Conservation (phyloP, 2,329 filamentous ascomycete species). For the Amauroascus niger region DNA sequence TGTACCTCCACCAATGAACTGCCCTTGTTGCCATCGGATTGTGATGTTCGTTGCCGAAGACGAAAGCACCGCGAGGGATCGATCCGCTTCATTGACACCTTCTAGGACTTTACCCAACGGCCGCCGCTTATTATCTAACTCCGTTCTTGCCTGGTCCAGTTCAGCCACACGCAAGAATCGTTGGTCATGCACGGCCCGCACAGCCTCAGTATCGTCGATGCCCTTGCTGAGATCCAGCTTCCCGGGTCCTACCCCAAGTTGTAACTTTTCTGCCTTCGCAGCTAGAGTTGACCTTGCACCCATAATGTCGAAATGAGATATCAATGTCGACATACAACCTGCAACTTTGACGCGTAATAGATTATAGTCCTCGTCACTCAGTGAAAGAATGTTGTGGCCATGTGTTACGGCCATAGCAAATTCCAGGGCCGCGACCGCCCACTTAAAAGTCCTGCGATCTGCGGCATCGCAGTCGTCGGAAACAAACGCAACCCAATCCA, state of each 20-base stretch:
- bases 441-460: constrained; percentile 91
- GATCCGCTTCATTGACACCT: constrained; percentile 89
- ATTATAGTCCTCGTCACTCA: constrained; percentile 80
- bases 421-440: constrained; percentile 90
- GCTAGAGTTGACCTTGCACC: constrained; percentile 87
- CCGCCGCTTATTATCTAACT: constrained; percentile 74
- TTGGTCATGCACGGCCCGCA: constrained; percentile 61
- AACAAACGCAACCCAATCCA: constrained; percentile 97
- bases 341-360: constrained; percentile 78
- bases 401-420: constrained; percentile 97
- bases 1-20: constrained; percentile 91
- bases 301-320: constrained; percentile 99
- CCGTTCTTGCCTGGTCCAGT: constrained; percentile 68
- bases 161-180: constrained; percentile 62
- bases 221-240: constrained; percentile 66
- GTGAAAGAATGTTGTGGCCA: constrained; percentile 81
- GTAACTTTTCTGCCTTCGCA: constrained; percentile 84
- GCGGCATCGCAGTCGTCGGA: constrained; percentile 92
- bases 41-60: constrained; percentile 92
- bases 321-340: constrained; percentile 92
- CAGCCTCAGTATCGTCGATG: constrained; percentile 76
- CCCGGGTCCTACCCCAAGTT: constrained; percentile 52
- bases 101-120: constrained; percentile 84
- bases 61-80: constrained; percentile 85
- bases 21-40: constrained; percentile 96